These are phyloP conservation scores for Lactarius sp. DNA, from an alignment of 768 basidiomycete species.

Conservation along the genomic window DNA sequence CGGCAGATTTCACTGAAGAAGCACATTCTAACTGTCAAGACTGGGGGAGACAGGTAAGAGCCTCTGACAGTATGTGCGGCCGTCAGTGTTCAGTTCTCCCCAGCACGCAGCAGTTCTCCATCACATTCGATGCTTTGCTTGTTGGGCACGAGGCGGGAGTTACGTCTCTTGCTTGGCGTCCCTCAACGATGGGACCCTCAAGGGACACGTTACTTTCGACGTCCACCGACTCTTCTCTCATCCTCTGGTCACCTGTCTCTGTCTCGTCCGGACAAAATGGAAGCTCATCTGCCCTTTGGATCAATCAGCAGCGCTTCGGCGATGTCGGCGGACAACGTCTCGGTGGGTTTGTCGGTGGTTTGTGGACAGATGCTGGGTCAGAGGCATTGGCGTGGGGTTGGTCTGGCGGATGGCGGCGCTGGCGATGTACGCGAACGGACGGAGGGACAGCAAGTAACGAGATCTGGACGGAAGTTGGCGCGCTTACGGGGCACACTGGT, in stretches of 20 bases:
- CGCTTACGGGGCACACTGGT: slow-evolving; percentile 79
- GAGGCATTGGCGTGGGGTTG: slow-evolving; percentile 86
- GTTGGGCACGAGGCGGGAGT: slow-evolving; percentile 95
- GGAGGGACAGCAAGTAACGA: slow-evolving; percentile 31
- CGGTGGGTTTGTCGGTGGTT: slow-evolving; percentile 87
- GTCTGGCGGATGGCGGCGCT: slow-evolving; percentile 91
- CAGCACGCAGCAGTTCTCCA: slow-evolving; percentile 55
- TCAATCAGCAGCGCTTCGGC: slow-evolving; percentile 86
- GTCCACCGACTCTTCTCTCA: slow-evolving; percentile 92
- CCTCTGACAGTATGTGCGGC: neutral
- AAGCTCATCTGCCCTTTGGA: slow-evolving; percentile 70
- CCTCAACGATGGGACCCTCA: slow-evolving; percentile 30
- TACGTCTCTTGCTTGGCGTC: slow-evolving; percentile 84
- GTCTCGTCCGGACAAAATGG: slow-evolving; percentile 37
- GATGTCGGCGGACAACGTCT: slow-evolving; percentile 88
- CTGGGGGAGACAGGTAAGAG: slow-evolving; percentile 35
- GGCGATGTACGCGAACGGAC: slow-evolving; percentile 45
- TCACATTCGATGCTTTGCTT: slow-evolving; percentile 90
- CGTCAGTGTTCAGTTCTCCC: slow-evolving; percentile 5
- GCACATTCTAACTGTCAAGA: slow-evolving; percentile 68
- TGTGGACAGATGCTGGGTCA: slow-evolving; percentile 63
- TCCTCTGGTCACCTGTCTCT: slow-evolving; percentile 84
- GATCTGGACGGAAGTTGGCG: slow-evolving; percentile 72
- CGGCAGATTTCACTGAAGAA: slow-evolving; percentile 86
- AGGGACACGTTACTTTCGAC: slow-evolving; percentile 73